Conservation (phyloP, 2,329 filamentous ascomycete genomes). For the Penicillium carneum region DNA sequence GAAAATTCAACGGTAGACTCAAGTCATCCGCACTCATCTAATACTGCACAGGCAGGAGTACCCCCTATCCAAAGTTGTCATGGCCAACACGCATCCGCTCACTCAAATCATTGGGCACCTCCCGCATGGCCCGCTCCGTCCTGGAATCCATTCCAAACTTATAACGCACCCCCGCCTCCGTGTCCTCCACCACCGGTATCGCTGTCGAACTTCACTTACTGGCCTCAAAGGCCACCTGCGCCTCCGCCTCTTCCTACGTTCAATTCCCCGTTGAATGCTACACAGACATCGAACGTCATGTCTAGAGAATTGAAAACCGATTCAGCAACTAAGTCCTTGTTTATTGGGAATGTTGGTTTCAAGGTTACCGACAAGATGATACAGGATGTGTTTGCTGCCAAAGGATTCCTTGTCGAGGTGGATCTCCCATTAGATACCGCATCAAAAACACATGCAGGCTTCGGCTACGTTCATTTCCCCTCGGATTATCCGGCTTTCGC, state of each 20-base stretch:
- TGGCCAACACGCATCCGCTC: background rate
- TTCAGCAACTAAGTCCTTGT: conserved; percentile 39
- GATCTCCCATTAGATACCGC: conserved; percentile 45
- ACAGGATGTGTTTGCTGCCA: conserved; percentile 47
- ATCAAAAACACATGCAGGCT: conserved; percentile 49
- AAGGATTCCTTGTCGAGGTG: conserved; percentile 48
- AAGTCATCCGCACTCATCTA: background rate
- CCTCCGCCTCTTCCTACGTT: background rate
- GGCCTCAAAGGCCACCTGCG: conserved; percentile 7
- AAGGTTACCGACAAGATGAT: conserved; percentile 48
- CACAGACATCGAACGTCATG: background rate
- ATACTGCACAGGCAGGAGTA: background rate
- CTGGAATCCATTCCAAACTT: conserved; percentile 12
- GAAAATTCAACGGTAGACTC: conserved; percentile 4
- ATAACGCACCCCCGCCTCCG: conserved; percentile 7
- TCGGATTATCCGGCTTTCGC: conserved; percentile 46
- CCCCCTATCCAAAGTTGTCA: background rate
- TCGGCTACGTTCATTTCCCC: conserved; percentile 51
- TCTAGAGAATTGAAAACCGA: conserved; percentile 8
- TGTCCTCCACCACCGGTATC: conserved; percentile 11
- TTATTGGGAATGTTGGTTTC: conserved; percentile 52
- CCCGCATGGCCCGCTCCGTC: background rate
- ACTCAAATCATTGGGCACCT: conserved; percentile 6
- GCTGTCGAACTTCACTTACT: background rate
- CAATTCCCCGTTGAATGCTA: background rate